These are phyloP conservation scores for Iris pallida DNA, from an alignment of 116 monocot genomes.

Conservation along the genomic window DNA sequence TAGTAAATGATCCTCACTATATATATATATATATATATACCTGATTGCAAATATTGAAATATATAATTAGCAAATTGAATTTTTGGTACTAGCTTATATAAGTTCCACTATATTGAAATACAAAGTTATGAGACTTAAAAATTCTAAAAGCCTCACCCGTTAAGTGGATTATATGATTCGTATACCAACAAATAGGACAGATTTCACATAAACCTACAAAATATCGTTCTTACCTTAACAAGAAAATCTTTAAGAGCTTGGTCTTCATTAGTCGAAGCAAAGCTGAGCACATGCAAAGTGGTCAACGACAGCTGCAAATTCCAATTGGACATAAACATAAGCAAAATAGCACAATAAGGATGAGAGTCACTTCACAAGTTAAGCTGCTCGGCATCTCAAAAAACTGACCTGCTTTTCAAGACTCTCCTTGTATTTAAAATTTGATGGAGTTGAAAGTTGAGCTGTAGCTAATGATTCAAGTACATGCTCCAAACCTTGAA, in stretches of 20 bases:
- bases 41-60: too few species aligned
- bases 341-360: conserved; percentile 4
- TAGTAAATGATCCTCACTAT: too few species aligned
- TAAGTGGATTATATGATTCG: neutral
- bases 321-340: conserved; percentile 4
- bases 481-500: conserved; percentile 68
- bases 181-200: neutral
- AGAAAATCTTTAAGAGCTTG: conserved; percentile 74
- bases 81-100: too few species aligned
- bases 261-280: conserved; percentile 55
- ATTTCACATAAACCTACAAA: too few species aligned
- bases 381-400: neutral
- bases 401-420: conserved; percentile 81
- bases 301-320: conserved; percentile 59
- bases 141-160: too few species aligned
- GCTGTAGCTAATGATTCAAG: conserved; percentile 63
- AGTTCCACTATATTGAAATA: too few species aligned
- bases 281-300: conserved; percentile 77
- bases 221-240: conserved; percentile 43
- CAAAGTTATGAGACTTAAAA: too few species aligned
- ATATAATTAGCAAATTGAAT: too few species aligned
- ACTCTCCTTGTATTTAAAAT: conserved; percentile 68
- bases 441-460: conserved; percentile 35
- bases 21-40: too few species aligned
- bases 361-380: neutral